A percentile compares a stretch with the other conserved stretches of the same genome.
Conservation (phyloP, 305 asterid genomes). For the Fraxinus nigra region DNA sequence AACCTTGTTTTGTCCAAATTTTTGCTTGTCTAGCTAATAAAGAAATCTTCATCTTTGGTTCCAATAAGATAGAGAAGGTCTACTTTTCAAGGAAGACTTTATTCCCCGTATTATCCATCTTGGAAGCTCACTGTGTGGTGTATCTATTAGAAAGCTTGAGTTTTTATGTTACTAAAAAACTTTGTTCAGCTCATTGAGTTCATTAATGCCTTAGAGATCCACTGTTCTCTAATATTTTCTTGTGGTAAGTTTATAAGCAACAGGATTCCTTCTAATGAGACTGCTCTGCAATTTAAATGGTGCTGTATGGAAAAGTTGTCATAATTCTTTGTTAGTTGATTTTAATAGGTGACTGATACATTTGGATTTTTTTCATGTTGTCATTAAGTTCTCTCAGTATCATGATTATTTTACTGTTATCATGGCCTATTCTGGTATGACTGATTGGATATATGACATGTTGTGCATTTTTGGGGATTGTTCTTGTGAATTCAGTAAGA, state of each 20-base stretch:
- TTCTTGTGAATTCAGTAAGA: background rate
- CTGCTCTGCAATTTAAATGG: background rate
- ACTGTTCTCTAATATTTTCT: background rate
- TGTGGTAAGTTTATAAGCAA: background rate
- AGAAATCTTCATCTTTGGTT: background rate
- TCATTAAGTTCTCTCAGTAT: background rate
- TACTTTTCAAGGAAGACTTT: background rate
- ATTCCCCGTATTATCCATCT: constrained; percentile 4
- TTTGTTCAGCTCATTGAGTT: constrained; percentile 8
- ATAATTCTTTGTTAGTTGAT: background rate
- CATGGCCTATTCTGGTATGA: background rate
- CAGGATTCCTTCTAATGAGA: background rate
- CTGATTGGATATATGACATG: background rate
- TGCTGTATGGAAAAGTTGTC: background rate
- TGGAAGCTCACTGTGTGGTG: background rate
- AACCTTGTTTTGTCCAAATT: background rate
- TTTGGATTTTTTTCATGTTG: background rate
- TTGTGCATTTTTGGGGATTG: background rate
- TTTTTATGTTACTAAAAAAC: background rate
- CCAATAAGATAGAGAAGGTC: background rate
- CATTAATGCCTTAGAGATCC: background rate
- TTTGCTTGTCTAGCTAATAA: background rate
- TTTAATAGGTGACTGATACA: background rate
- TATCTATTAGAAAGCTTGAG: background rate
- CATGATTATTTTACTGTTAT: background rate